Evolutionary conservation across 192 early-diverging fungal species (phyloP), one percentile per base, ranked within the genome.

Genomic region (Backusella tarrabulga): DNA sequence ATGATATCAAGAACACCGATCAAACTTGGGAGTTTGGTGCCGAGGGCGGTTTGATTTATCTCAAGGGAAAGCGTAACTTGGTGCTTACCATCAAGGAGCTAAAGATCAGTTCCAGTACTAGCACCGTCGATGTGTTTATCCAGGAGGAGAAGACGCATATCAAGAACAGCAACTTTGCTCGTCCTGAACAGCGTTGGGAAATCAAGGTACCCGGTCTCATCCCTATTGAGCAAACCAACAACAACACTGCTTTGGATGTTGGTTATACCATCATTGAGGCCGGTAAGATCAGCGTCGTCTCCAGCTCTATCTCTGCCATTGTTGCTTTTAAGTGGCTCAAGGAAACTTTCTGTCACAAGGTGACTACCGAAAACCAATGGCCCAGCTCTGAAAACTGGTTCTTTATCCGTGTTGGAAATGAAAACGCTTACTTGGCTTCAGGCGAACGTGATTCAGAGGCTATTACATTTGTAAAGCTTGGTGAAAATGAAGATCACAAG

Each of bases 301-400:
- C 71, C 34, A 74, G 72, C 29, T 60, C 74, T 0, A 46, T 72
- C 4, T 73, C 77, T 34, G 77, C 77, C 40, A 72, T 67, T 74
- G 6, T 79, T 40, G 73, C 78, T 34, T 79, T 75, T 54, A 56
- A 74, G 15, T 79, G 78, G 78, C 41, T 79, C 15, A 77, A 77
- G 40, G 76, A 77, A 19, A 77, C 76, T 17, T 69, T 68, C 50
- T 40, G 52, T 14, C 68, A 74, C 26, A 79, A 75, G 29, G 17
- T 68, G 14, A 70, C 60, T 26, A 26, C 41, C 19, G 44, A 75
- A 40, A 67, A 75, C n/a, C 76, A 77, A 56, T 77, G 76, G 76
- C 76, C 76, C 9, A 77, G 76, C 40, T 34, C 23, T 34, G 23
- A 44, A 32, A 74, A 79, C 17, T 79, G 78, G 78, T 79, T 79